phyloP scores from a whole-genome alignment of 495 filamentous ascomycete genomes.

The Chaetomidium leptoderma region DNA sequence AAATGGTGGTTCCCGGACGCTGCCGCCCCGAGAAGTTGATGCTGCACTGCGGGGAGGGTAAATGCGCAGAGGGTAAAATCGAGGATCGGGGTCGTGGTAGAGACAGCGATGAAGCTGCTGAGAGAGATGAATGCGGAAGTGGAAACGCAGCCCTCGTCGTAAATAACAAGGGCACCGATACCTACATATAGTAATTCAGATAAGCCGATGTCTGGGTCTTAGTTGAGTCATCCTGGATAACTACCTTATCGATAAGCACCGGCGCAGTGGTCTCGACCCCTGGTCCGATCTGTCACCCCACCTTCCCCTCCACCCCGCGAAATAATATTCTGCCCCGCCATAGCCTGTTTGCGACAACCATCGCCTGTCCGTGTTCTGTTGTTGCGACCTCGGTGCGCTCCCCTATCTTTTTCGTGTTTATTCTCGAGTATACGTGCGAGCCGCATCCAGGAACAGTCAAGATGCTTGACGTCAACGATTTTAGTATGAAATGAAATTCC shows the following conservation, averaged over 20 bases:
- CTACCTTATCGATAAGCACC: constrained; percentile 7
- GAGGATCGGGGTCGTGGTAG: too few relatives aligned
- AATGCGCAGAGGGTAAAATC: too few relatives aligned
- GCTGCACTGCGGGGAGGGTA: too few relatives aligned
- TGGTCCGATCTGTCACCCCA: constrained; percentile 25
- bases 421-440: background rate
- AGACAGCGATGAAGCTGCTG: too few relatives aligned
- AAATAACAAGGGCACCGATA: too few relatives aligned
- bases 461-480: constrained; percentile 42
- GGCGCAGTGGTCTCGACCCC: background rate
- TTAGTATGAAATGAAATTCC: constrained; percentile 34
- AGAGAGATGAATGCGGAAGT: too few relatives aligned
- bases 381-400: background rate
- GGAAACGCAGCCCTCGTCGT: too few relatives aligned
- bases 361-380: background rate
- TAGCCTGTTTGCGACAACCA: constrained; percentile 22
- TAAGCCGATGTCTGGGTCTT: background rate
- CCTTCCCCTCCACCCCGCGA: constrained; percentile 33
- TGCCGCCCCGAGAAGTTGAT: background rate
- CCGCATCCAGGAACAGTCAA: constrained; percentile 1
- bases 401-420: background rate
- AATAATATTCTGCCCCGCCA: constrained; percentile 36
- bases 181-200: too few relatives aligned
- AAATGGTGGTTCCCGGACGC: background rate
- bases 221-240: background rate